Evolutionary conservation across 345 rosid genomes (phyloP).

Genomic region (Eutrema japonicum): DNA sequence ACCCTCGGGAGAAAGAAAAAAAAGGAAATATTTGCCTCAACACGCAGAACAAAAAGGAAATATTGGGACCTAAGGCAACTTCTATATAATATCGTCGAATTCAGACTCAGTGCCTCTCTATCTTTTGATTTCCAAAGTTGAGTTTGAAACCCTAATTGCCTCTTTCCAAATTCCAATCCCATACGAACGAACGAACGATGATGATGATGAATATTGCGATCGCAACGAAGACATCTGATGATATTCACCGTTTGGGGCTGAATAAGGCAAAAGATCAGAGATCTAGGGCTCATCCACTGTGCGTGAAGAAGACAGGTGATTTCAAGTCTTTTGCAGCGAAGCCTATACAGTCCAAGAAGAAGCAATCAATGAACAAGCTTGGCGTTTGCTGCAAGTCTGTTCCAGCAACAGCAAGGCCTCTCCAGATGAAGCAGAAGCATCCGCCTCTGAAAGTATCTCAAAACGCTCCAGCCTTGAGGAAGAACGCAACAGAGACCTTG

Average conservation of each 20-base stretch:
- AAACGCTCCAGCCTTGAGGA: conserved; percentile 1
- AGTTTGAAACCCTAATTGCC: too few species aligned
- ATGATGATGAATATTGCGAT: too few species aligned
- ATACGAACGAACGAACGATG: too few species aligned
- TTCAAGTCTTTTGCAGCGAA: not conserved
- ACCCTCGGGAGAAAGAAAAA: too few species aligned
- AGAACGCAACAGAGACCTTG: conserved; percentile 20
- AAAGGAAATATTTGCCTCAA: too few species aligned
- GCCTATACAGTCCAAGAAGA: not conserved
- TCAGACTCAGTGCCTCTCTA: too few species aligned
- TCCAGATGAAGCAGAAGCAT: not conserved
- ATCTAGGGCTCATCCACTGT: not conserved
- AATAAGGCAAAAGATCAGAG: not conserved
- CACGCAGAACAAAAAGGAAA: too few species aligned
- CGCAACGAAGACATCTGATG: too few species aligned
- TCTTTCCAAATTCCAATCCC: too few species aligned
- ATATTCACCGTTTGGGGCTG: not conserved
- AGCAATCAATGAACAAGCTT: not conserved
- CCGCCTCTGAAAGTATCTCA: not conserved
- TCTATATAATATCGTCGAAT: too few species aligned
- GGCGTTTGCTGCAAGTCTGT: not conserved
- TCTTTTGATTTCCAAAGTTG: too few species aligned
- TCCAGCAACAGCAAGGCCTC: not conserved
- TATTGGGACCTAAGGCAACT: too few species aligned
- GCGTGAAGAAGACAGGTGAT: not conserved